A percentile compares a stretch with the other conserved stretches of the same genome.
phyloP scores from a whole-genome alignment of 106 monocot species.

The Narthecium ossifragum region DNA sequence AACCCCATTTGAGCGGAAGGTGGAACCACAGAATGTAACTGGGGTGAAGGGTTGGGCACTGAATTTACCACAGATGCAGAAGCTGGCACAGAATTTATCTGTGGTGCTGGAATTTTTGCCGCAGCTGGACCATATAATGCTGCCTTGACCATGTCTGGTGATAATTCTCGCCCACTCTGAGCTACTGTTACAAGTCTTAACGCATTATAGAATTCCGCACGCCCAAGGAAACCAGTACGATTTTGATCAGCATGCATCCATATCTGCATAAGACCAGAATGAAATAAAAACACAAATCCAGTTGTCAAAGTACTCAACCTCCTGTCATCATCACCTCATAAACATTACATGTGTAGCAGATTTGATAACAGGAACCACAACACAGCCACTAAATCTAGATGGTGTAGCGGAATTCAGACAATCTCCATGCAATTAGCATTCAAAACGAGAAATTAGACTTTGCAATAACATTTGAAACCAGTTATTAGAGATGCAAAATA shows the following conservation, averaged over 20 bases:
- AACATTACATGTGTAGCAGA: not conserved
- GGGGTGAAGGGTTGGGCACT: slow-evolving; percentile 4
- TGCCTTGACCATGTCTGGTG: slow-evolving; percentile 80
- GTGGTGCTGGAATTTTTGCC: slow-evolving; percentile 77
- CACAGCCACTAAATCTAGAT: too few species aligned
- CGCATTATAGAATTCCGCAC: slow-evolving; percentile 80
- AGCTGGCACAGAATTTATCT: slow-evolving; percentile 40
- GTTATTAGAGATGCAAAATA: too few species aligned
- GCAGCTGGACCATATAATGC: slow-evolving; percentile 89
- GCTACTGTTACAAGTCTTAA: slow-evolving; percentile 87
- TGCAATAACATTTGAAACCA: not conserved
- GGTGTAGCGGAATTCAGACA: too few species aligned
- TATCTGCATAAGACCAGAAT: slow-evolving; percentile 48
- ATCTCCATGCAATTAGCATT: not conserved
- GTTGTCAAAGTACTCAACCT: not conserved
- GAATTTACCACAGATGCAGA: slow-evolving; percentile 13
- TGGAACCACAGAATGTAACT: slow-evolving; percentile 6
- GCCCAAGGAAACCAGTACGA: slow-evolving; percentile 70
- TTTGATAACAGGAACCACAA: not conserved
- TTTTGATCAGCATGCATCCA: slow-evolving; percentile 83
- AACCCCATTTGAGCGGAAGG: slow-evolving; percentile 32
- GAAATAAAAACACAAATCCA: not conserved
- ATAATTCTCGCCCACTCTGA: slow-evolving; percentile 69
- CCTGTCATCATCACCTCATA: not conserved
- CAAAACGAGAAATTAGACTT: not conserved